Base-by-base conservation (phyloP, 1,139 yeast species). In the Wickerhamiella infanticola region DNA sequence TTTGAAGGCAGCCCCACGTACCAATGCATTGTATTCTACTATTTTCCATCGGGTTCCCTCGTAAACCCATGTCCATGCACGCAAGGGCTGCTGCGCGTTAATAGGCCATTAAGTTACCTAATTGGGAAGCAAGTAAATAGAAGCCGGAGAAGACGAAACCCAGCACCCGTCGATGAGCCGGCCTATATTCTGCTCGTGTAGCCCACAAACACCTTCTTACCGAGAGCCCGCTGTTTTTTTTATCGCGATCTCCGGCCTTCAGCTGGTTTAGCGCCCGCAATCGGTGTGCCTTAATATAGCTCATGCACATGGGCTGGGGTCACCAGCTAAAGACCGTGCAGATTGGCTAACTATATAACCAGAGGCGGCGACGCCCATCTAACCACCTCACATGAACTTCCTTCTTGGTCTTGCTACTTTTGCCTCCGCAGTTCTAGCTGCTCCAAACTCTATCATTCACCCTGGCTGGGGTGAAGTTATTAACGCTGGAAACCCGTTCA, bases 391-490 rank as follows among this genome's bases (percentile, higher is more conserved):
- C 6, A 39, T 4, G 33, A 47, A 46, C 45, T 36, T 42, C 41
- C 36, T 45, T 24, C 23, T 48, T 24, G 50, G 51, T 37, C 39
- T 53, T 35, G 47, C 31, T n/a, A 25, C 57, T 35, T 48, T 61
- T 48, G 55, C 58, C 42, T 18, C 18, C 18, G 53, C 61, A 35
- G 53, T 52, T n/a, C 66, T 58, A 29, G 53, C 58, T 36, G 50
- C 53, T 29, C 53, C 53, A 42, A 59, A 58, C 41, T 56, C 61
- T 29, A 52, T 62, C 47, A 45, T 50, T 25, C 40, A 47, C 24
- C 64, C 64, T 24, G 54, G 50, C 31, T 53, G 49, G 48, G 64
- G 64, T n/a, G 52, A 58, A 41, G 57, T 51, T 7, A 50, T 57
- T 43, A 59, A 57, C 42, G 61, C 62, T 25, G 57, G 57, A 29